Evolutionary conservation across 2,329 filamentous ascomycete species (phyloP).

Genomic region (Gliomastix tumulicola): DNA sequence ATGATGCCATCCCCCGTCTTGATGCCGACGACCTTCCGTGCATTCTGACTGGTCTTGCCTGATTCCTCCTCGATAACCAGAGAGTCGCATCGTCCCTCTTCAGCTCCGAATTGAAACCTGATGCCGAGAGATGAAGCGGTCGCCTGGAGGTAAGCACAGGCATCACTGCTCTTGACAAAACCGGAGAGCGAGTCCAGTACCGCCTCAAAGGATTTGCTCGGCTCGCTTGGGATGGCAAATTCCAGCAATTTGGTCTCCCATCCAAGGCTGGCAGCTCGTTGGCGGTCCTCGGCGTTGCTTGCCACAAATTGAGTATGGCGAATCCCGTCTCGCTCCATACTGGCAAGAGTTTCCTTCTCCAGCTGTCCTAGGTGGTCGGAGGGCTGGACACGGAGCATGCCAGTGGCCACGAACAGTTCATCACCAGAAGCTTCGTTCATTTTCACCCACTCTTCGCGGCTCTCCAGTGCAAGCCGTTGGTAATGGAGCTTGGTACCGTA

Average conservation of each 20-base stretch:
- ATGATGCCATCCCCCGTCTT: neutral
- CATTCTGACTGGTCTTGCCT: neutral
- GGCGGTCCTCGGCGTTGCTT: conserved; percentile 8
- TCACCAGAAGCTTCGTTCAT: conserved; percentile 8
- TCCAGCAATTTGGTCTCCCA: conserved; percentile 14
- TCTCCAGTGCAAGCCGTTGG: conserved; percentile 14
- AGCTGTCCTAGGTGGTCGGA: conserved; percentile 8
- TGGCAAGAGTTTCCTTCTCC: conserved; percentile 13
- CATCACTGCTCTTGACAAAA: conserved; percentile 12
- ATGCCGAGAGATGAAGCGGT: conserved; percentile 14
- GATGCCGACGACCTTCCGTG: neutral
- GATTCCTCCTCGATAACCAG: neutral
- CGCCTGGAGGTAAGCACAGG: conserved; percentile 10
- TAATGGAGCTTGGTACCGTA: conserved; percentile 15
- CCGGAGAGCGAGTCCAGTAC: conserved; percentile 14
- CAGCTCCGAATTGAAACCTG: conserved; percentile 14
- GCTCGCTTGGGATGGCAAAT: conserved; percentile 11
- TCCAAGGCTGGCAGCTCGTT: conserved; percentile 9
- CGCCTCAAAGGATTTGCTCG: conserved; percentile 9
- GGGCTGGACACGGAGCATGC: conserved; percentile 18
- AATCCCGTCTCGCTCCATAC: conserved; percentile 14
- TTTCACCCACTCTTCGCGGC: conserved; percentile 11
- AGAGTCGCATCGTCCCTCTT: conserved; percentile 7
- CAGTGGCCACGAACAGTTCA: conserved; percentile 10
- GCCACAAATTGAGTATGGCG: conserved; percentile 14